Evolutionary conservation across 495 filamentous ascomycete genomes (phyloP).

Genomic region (Ascobolus immersus): DNA sequence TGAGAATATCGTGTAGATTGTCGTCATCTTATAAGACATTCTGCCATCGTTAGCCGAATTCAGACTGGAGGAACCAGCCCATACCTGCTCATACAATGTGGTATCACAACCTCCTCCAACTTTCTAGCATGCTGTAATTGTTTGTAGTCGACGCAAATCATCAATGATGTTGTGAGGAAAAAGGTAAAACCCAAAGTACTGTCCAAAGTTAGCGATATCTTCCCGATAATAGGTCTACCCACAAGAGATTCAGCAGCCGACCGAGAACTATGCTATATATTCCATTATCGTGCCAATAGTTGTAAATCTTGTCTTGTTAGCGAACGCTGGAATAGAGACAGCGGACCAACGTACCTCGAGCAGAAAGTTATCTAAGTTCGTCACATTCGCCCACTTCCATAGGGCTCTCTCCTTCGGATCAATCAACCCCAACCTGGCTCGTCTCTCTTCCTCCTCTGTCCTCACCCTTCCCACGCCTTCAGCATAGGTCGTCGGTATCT

Average conservation of each 20-base stretch:
- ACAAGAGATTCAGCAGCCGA: conserved; percentile 47
- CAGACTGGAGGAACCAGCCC: too few species aligned
- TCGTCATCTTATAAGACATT: conserved; percentile 56
- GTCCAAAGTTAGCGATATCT: neutral
- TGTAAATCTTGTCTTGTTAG: conserved; percentile 34
- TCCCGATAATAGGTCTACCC: conserved; percentile 16
- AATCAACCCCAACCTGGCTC: conserved; percentile 22
- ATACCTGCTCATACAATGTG: conserved; percentile 40
- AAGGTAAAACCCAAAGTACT: conserved; percentile 57
- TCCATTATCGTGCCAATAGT: conserved; percentile 63
- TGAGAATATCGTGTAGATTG: conserved; percentile 64
- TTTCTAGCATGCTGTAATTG: conserved; percentile 48
- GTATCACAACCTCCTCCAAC: conserved; percentile 50
- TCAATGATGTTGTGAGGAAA: conserved; percentile 58
- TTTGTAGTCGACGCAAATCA: conserved; percentile 64
- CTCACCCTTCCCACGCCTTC: conserved; percentile 23
- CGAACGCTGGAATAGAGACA: neutral
- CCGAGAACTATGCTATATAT: conserved; percentile 71
- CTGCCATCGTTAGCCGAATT: conserved; percentile 21
- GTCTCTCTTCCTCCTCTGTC: conserved; percentile 30
- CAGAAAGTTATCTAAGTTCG: conserved; percentile 76
- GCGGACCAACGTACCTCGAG: conserved; percentile 24
- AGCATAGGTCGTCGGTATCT: conserved; percentile 37
- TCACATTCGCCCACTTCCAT: conserved; percentile 88
- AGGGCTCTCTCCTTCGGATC: conserved; percentile 63